phyloP scores from a whole-genome alignment of 768 basidiomycete species.

The Lactifluus echinatus region DNA sequence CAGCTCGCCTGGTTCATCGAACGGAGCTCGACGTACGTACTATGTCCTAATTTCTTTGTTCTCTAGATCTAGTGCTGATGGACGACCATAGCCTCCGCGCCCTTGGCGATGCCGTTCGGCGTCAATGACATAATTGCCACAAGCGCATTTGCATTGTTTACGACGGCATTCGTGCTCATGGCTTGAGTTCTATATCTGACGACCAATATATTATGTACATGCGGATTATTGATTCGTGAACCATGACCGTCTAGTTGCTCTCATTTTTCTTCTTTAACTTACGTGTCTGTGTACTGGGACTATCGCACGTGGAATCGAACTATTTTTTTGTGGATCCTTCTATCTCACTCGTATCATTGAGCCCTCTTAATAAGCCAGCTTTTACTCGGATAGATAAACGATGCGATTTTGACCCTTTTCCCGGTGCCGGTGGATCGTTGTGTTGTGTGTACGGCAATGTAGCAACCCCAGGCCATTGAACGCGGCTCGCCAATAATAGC shows the following conservation, averaged over 20 bases:
- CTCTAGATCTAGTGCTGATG: not conserved
- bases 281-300: not conserved
- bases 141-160: not conserved
- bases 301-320: not conserved
- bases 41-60: not conserved
- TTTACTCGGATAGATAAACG: no score
- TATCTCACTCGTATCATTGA: no score
- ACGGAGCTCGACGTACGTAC: not conserved
- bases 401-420: no score
- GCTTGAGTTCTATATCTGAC: not conserved
- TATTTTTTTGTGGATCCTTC: not conserved
- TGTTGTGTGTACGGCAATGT: no score
- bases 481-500: no score
- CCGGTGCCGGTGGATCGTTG: no score
- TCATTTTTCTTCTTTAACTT: not conserved
- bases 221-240: not conserved
- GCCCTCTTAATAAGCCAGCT: no score
- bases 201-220: not conserved
- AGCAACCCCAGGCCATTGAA: no score
- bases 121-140: not conserved
- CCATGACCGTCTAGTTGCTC: not conserved
- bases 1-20: not conserved
- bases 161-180: not conserved
- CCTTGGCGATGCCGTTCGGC: not conserved
- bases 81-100: not conserved